Evolutionary conservation across 352 stramenopile genomes (phyloP).

Genomic region (Globisporangium perplexum): DNA sequence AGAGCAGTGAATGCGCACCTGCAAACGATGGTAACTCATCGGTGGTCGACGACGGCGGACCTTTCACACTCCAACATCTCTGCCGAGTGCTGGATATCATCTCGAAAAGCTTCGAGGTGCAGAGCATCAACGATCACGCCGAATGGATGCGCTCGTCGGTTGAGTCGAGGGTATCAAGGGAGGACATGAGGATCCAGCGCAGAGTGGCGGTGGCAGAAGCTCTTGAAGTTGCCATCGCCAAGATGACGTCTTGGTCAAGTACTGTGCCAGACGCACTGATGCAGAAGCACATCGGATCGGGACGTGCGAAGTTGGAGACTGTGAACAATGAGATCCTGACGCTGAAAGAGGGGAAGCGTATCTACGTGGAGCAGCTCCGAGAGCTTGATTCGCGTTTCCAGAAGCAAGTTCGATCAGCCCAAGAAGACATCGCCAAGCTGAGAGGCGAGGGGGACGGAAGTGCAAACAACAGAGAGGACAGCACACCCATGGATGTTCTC

Average conservation of each 20-base stretch:
- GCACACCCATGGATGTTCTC: conserved; percentile 44
- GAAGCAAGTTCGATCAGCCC: conserved; percentile 33
- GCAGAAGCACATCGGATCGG: conserved; percentile 17
- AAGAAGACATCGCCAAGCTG: conserved; percentile 28
- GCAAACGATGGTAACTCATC: conserved; percentile 20
- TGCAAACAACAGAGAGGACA: conserved; percentile 7
- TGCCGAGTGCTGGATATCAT: conserved; percentile 51
- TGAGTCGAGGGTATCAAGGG: conserved; percentile 18
- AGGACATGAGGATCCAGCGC: conserved; percentile 17
- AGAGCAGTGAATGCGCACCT: background rate
- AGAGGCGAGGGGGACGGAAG: conserved; percentile 20
- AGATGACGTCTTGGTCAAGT: conserved; percentile 34
- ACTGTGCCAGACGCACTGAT: conserved; percentile 7
- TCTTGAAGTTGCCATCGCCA: conserved; percentile 29
- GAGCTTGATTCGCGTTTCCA: conserved; percentile 8
- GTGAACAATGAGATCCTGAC: conserved; percentile 26
- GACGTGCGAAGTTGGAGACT: conserved; percentile 20
- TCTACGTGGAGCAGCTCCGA: conserved; percentile 9
- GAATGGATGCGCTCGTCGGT: conserved; percentile 15
- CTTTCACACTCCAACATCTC: conserved; percentile 35
- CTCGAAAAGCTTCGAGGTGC: conserved; percentile 36
- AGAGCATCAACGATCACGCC: conserved; percentile 27
- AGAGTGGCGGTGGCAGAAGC: conserved; percentile 27
- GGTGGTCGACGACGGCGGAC: conserved; percentile 12
- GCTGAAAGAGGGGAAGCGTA: conserved; percentile 4